phyloP scores from a whole-genome alignment of 2,329 filamentous ascomycete genomes.

The Zymoseptoria ardabiliae region DNA sequence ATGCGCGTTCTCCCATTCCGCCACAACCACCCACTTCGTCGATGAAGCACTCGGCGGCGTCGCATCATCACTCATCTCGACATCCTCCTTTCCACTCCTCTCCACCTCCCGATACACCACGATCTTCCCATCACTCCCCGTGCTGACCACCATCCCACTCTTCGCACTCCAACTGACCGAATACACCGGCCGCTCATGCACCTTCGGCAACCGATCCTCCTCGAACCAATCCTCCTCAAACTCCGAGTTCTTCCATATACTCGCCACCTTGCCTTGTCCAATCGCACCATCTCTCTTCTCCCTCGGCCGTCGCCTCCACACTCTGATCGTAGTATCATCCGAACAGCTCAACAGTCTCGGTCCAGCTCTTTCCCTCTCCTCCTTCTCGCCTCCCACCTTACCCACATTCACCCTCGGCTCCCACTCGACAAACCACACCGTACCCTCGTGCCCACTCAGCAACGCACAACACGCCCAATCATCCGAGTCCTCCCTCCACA shows the following conservation, averaged over 20 bases:
- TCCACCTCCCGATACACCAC: constrained; percentile 65
- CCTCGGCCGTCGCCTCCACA: constrained; percentile 65
- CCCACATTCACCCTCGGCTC: constrained; percentile 39
- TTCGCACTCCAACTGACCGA: constrained; percentile 73
- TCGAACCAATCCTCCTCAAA: constrained; percentile 79
- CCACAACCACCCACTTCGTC: constrained; percentile 64
- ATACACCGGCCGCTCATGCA: constrained; percentile 77
- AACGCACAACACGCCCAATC: constrained; percentile 89
- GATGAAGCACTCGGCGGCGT: constrained; percentile 14
- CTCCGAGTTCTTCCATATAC: constrained; percentile 68
- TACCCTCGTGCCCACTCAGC: constrained; percentile 71
- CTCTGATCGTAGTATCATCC: constrained; percentile 68
- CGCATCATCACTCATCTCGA: constrained; percentile 19
- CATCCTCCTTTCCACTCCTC: constrained; percentile 28
- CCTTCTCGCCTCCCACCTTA: constrained; percentile 25
- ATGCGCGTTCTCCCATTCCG: constrained; percentile 66
- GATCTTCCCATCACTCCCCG: constrained; percentile 77
- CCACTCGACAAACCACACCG: constrained; percentile 81
- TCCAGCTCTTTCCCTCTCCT: constrained; percentile 35
- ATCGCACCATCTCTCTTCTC: constrained; percentile 40
- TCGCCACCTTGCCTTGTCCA: constrained; percentile 63
- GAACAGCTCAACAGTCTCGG: constrained; percentile 72
- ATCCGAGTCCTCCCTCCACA: constrained; percentile 86
- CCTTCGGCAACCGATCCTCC: constrained; percentile 64
- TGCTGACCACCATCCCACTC: constrained; percentile 74